phyloP scores from a whole-genome alignment of 768 basidiomycete species.

The Mycena leptocephala region DNA sequence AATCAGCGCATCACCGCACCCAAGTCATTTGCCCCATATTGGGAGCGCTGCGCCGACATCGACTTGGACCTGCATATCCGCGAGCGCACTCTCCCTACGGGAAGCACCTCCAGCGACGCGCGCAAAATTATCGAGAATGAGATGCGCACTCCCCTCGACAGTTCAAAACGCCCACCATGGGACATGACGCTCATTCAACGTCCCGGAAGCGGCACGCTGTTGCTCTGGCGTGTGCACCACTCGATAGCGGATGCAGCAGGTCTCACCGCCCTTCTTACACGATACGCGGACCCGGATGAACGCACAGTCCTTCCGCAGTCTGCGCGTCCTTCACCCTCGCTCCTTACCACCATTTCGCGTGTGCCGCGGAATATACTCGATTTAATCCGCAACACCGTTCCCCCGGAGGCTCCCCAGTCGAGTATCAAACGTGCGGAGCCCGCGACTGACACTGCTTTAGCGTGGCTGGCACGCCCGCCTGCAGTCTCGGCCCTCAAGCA shows the following conservation, averaged over 20 bases:
- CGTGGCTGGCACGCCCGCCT: background rate
- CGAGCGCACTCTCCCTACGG: too few species aligned
- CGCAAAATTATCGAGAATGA: too few species aligned
- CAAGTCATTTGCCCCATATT: too few species aligned
- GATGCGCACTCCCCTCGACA: too few species aligned
- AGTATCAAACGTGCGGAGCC: constrained; percentile 3
- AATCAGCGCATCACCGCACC: too few species aligned
- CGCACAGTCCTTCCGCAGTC: background rate
- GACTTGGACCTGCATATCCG: too few species aligned
- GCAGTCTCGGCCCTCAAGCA: background rate
- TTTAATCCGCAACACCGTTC: background rate
- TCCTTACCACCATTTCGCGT: background rate
- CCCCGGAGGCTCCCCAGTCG: background rate
- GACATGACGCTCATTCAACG: constrained; percentile 15
- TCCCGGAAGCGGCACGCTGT: background rate
- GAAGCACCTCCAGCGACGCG: too few species aligned
- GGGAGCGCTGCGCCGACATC: too few species aligned
- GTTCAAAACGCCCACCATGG: background rate
- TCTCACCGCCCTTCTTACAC: background rate
- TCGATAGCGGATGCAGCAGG: background rate
- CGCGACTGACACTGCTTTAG: background rate
- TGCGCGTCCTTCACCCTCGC: background rate
- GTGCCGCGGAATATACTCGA: background rate
- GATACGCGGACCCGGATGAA: background rate
- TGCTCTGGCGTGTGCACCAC: constrained; percentile 25